These are phyloP conservation scores for Setomelanomma holmii DNA, from an alignment of 2,329 filamentous ascomycete genomes.

Conservation along the genomic window DNA sequence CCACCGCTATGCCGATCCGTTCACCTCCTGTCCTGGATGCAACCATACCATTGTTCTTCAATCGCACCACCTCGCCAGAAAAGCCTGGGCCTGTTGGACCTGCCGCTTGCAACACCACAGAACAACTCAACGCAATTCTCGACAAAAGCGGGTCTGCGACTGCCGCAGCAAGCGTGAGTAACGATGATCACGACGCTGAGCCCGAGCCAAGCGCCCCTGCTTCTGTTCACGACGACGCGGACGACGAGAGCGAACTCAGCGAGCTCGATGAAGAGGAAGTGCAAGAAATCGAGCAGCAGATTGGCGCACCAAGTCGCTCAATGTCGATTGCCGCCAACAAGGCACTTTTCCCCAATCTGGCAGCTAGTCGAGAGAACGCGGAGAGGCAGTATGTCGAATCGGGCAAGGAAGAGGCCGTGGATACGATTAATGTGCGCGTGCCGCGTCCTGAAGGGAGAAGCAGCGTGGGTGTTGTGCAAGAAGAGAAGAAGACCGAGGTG, in stretches of 20 bases:
- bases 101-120: slow-evolving; percentile 10
- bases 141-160: slow-evolving; percentile 52
- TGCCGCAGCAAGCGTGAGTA: slow-evolving; percentile 35
- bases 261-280: slow-evolving; percentile 57
- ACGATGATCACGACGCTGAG: slow-evolving; percentile 33
- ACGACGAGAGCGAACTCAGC: slow-evolving; percentile 63
- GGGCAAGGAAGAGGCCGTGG: neutral
- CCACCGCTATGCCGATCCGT: slow-evolving; percentile 44
- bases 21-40: slow-evolving; percentile 31
- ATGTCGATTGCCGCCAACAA: slow-evolving; percentile 25
- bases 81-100: slow-evolving; percentile 12
- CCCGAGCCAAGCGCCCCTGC: slow-evolving; percentile 61
- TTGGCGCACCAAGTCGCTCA: slow-evolving; percentile 18
- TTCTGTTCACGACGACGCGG: slow-evolving; percentile 61
- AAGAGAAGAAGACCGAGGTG: neutral
- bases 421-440: slow-evolving; percentile 6
- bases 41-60: slow-evolving; percentile 18
- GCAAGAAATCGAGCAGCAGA: slow-evolving; percentile 40
- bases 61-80: slow-evolving; percentile 25
- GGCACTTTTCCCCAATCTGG: slow-evolving; percentile 36
- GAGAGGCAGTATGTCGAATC: neutral
- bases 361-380: slow-evolving; percentile 12
- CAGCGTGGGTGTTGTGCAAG: neutral
- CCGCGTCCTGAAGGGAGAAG: neutral
- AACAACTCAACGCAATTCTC: slow-evolving; percentile 24